Conservation (phyloP, 2,329 filamentous ascomycete genomes). For the Rhynchosporium graminicola region DNA sequence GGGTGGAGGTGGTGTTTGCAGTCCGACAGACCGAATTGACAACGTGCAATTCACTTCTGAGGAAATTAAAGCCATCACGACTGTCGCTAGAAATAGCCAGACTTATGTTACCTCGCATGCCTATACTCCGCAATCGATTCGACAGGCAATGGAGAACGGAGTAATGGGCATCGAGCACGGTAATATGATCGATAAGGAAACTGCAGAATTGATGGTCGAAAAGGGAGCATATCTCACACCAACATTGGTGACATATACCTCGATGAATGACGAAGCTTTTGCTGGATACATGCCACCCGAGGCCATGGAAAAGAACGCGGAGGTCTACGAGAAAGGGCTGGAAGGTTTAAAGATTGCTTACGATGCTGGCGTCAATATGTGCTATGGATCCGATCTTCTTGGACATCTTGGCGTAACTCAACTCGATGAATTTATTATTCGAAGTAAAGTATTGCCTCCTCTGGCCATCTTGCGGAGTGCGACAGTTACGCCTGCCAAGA, state of each 20-base stretch:
- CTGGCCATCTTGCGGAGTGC: slow-evolving; percentile 51
- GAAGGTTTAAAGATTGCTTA: slow-evolving; percentile 50
- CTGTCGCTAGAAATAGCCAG: slow-evolving; percentile 49
- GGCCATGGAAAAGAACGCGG: slow-evolving; percentile 51
- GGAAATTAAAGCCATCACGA: slow-evolving; percentile 56
- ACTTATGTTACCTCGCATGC: slow-evolving; percentile 60
- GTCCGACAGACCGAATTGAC: slow-evolving; percentile 54
- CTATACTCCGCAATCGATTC: slow-evolving; percentile 56
- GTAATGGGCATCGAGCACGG: slow-evolving; percentile 60
- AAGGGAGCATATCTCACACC: slow-evolving; percentile 53
- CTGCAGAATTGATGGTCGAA: slow-evolving; percentile 52
- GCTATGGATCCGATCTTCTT: slow-evolving; percentile 57
- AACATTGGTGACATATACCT: slow-evolving; percentile 54
- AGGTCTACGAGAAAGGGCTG: slow-evolving; percentile 51
- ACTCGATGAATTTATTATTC: slow-evolving; percentile 50
- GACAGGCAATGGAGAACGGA: slow-evolving; percentile 56
- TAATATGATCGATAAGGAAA: slow-evolving; percentile 61
- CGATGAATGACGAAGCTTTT: slow-evolving; percentile 49
- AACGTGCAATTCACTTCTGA: slow-evolving; percentile 57
- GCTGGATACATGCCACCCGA: slow-evolving; percentile 47
- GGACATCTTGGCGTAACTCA: slow-evolving; percentile 52
- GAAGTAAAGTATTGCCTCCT: slow-evolving; percentile 46
- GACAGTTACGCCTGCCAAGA: slow-evolving; percentile 53
- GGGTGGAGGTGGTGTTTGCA: slow-evolving; percentile 57
- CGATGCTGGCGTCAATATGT: slow-evolving; percentile 56